A percentile compares a stretch with the other conserved stretches of the same genome.
Evolutionary conservation across 164 flowering plant genomes (phyloP).

Genomic region (Magnolia kwangsiensis): DNA sequence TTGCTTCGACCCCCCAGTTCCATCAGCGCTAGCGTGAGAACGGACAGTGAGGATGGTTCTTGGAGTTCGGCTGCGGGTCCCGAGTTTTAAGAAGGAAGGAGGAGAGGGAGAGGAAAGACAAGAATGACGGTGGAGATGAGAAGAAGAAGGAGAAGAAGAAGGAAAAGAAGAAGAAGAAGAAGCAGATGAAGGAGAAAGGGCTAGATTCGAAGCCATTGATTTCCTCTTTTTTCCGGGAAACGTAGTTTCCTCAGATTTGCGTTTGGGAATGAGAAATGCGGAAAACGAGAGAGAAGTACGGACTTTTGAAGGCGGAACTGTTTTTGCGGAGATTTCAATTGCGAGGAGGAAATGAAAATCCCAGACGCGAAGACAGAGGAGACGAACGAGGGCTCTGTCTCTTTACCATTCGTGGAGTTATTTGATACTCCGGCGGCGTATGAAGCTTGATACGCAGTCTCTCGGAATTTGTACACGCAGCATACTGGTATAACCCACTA

Average conservation of each 20-base stretch:
- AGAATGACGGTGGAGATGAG: constrained; percentile 14
- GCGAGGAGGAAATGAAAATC: background rate
- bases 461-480: too few species aligned
- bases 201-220: constrained; percentile 38
- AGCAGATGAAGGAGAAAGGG: constrained; percentile 11
- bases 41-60: constrained; percentile 27
- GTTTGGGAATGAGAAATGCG: background rate
- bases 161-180: constrained; percentile 8
- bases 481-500: too few species aligned
- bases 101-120: constrained; percentile 16
- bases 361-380: background rate
- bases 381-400: background rate
- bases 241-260: background rate
- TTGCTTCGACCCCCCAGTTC: constrained; percentile 12
- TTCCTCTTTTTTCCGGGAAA: background rate
- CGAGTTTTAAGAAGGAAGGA: constrained; percentile 20
- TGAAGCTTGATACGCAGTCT: too few species aligned
- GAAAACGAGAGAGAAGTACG: background rate
- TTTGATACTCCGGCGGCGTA: too few species aligned
- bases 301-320: too few species aligned
- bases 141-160: background rate
- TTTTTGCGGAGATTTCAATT: background rate
- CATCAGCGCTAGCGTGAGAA: constrained; percentile 13
- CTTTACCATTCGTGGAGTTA: too few species aligned
- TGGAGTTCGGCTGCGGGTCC: constrained; percentile 16